Conservation (phyloP, 441 rosid species). For the Pelargonium myrrhifolium region DNA sequence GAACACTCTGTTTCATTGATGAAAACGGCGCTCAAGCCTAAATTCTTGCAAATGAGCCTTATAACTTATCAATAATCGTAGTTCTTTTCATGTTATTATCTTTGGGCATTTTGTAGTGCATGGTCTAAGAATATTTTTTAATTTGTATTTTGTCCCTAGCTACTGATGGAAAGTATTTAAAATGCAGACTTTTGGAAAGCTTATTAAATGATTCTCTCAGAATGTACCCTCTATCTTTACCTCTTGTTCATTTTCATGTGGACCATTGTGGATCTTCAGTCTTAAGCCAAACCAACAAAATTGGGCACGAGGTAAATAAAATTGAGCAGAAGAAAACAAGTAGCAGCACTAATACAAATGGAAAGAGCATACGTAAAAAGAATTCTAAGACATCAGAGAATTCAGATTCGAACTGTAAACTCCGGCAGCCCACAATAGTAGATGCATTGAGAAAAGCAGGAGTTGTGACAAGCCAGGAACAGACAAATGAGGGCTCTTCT, state of each 20-base stretch:
- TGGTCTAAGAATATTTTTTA: neutral
- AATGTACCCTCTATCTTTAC: slow-evolving; percentile 51
- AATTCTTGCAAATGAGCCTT: neutral
- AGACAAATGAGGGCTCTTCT: slow-evolving; percentile 35
- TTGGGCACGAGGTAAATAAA: slow-evolving; percentile 32
- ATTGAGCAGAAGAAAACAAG: slow-evolving; percentile 33
- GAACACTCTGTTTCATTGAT: neutral
- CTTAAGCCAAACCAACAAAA: slow-evolving; percentile 29
- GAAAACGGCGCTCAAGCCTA: neutral
- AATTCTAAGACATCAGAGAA: slow-evolving; percentile 31
- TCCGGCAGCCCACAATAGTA: slow-evolving; percentile 52
- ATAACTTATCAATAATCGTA: neutral
- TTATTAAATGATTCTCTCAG: slow-evolving; percentile 49
- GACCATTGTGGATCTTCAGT: slow-evolving; percentile 36
- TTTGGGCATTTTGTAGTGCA: neutral
- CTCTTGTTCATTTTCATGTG: slow-evolving; percentile 49
- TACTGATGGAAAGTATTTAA: slow-evolving; percentile 25
- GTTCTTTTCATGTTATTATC: neutral
- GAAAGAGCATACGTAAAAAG: slow-evolving; percentile 38
- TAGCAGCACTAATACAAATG: slow-evolving; percentile 26
- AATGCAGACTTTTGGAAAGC: slow-evolving; percentile 71
- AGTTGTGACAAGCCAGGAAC: slow-evolving; percentile 42
- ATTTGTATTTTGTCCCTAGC: neutral
- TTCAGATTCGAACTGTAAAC: slow-evolving; percentile 32
- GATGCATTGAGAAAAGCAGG: slow-evolving; percentile 52